phyloP scores from a whole-genome alignment of 495 filamentous ascomycete genomes.

The Physcia stellaris region DNA sequence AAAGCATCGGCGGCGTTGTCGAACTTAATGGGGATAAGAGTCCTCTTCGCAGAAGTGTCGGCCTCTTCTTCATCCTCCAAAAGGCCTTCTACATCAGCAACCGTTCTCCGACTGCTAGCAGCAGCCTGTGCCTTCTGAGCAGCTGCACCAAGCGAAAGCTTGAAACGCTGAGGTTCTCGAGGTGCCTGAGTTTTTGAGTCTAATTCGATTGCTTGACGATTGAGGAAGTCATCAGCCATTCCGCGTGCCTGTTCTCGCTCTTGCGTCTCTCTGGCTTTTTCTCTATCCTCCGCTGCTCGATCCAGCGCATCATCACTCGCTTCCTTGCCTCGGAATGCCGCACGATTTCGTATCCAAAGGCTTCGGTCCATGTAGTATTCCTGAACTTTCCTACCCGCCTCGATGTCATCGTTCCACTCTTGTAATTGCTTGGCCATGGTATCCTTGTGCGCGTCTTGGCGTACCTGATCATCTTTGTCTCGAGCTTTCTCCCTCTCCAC shows the following conservation, averaged over 20 bases:
- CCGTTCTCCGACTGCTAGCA: slow-evolving; percentile 57
- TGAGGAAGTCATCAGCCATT: slow-evolving; percentile 88
- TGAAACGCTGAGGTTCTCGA: slow-evolving; percentile 74
- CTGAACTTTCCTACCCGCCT: slow-evolving; percentile 55
- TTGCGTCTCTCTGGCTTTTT: slow-evolving; percentile 51
- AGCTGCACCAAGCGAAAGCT: slow-evolving; percentile 79
- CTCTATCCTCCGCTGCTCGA: slow-evolving; percentile 60
- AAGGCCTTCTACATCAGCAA: slow-evolving; percentile 85
- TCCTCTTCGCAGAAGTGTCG: slow-evolving; percentile 55
- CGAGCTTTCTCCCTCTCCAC: slow-evolving; percentile 69
- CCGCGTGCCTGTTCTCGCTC: slow-evolving; percentile 67
- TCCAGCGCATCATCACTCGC: slow-evolving; percentile 66
- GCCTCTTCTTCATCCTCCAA: slow-evolving; percentile 87
- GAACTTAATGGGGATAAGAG: slow-evolving; percentile 84
- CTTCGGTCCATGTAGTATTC: slow-evolving; percentile 80
- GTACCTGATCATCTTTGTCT: slow-evolving; percentile 55
- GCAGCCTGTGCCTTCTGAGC: slow-evolving; percentile 65
- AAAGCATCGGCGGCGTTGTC: slow-evolving; percentile 57
- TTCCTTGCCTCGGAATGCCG: slow-evolving; percentile 57
- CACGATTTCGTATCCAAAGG: slow-evolving; percentile 73
- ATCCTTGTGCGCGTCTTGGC: slow-evolving; percentile 43
- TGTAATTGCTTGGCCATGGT: slow-evolving; percentile 58
- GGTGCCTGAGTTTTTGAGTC: slow-evolving; percentile 42
- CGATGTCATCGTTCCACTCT: slow-evolving; percentile 82
- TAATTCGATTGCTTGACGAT: slow-evolving; percentile 75